phyloP scores from a whole-genome alignment of 1,139 yeast species.

The Geotrichum histeridarum region DNA sequence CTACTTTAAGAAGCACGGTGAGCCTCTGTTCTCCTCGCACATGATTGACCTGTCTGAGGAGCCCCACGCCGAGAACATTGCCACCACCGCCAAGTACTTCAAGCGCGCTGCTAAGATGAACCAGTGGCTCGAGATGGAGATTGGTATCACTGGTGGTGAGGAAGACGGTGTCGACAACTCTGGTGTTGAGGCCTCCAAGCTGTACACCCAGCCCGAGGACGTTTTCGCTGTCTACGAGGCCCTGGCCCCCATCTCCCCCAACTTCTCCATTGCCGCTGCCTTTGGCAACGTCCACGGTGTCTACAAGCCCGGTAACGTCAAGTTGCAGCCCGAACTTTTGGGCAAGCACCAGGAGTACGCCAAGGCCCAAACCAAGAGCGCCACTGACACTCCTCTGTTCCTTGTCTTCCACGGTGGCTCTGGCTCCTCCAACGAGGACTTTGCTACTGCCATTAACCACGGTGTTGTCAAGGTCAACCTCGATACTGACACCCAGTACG shows the following conservation, averaged over 20 bases:
- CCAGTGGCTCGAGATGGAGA: slow-evolving; percentile 99
- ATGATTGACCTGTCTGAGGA: slow-evolving; percentile 98
- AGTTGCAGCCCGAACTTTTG: slow-evolving; percentile 84
- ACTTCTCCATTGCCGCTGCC: slow-evolving; percentile 98
- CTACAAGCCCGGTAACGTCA: slow-evolving; percentile 98
- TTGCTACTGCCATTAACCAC: slow-evolving; percentile 78
- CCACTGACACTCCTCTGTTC: slow-evolving; percentile 71
- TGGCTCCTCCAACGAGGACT: slow-evolving; percentile 89
- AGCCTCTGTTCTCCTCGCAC: slow-evolving; percentile 96
- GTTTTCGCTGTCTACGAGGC: slow-evolving; percentile 88
- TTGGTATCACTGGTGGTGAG: slow-evolving; percentile 99
- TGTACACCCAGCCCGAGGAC: slow-evolving; percentile 95
- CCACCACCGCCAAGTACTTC: slow-evolving; percentile 90
- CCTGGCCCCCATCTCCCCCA: slow-evolving; percentile 84
- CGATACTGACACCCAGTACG: slow-evolving; percentile 98
- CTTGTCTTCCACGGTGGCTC: slow-evolving; percentile 99
- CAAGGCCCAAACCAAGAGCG: slow-evolving; percentile 54
- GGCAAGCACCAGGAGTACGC: slow-evolving; percentile 90
- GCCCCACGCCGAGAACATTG: slow-evolving; percentile 90
- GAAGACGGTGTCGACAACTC: slow-evolving; percentile 99
- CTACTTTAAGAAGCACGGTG: slow-evolving; percentile 76
- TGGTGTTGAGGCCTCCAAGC: slow-evolving; percentile 74
- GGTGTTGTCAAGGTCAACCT: slow-evolving; percentile 99
- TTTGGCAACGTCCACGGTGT: slow-evolving; percentile 99
- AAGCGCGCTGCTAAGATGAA: slow-evolving; percentile 86